phyloP scores from a whole-genome alignment of 2,329 filamentous ascomycete genomes.

The Neofusicoccum sp. region DNA sequence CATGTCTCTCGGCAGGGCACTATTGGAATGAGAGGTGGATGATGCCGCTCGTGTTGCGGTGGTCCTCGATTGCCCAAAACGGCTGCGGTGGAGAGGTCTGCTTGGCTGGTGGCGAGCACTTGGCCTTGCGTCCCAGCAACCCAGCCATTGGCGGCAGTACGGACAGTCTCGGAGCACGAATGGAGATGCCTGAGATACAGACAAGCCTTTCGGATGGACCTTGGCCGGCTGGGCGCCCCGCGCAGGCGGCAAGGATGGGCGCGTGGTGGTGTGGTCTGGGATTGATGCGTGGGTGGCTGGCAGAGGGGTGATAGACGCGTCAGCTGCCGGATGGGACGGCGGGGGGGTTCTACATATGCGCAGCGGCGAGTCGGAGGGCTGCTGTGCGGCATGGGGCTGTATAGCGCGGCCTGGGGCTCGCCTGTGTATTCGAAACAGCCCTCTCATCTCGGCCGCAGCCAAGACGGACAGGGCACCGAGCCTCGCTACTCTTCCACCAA shows the following conservation, averaged over 20 bases:
- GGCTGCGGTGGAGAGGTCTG: not conserved
- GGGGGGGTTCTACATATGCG: not conserved
- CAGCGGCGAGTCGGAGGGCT: not conserved
- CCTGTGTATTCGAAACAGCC: conserved; percentile 11
- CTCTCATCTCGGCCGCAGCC: conserved; percentile 10
- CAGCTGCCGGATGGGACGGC: not conserved
- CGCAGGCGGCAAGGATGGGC: not conserved
- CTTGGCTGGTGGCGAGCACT: not conserved
- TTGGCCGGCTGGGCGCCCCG: conserved; percentile 1
- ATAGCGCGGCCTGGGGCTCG: not conserved
- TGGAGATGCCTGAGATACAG: not conserved
- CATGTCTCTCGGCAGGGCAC: not conserved
- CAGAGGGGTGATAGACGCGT: conserved; percentile 9
- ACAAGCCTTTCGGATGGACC: not conserved
- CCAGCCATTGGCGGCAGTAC: not conserved
- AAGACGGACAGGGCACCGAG: not conserved
- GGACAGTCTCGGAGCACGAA: not conserved
- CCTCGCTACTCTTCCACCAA: not conserved
- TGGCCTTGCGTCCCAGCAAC: not conserved
- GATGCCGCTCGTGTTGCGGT: not conserved
- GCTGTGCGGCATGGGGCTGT: not conserved
- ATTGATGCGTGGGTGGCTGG: not conserved
- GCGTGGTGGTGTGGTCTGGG: not conserved
- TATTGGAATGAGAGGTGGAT: not conserved
- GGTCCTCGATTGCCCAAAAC: not conserved